Evolutionary conservation across 805 yeast genomes (phyloP).

Genomic region (Pichia manshurica): DNA sequence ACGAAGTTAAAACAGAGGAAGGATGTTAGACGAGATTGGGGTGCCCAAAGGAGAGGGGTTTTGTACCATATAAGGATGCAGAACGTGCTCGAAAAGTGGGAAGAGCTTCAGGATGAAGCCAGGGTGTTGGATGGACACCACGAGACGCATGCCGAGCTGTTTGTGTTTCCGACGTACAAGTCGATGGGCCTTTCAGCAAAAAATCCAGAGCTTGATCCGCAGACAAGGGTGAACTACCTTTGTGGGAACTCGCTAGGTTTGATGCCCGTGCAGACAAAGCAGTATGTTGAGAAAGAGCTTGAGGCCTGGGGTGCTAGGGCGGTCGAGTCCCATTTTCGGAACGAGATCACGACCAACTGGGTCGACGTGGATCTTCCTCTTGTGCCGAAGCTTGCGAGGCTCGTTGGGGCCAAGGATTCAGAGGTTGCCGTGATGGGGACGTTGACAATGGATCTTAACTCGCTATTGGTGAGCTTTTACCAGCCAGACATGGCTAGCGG

Average conservation of each 20-base stretch:
- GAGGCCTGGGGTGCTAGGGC: conserved; percentile 79
- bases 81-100: conserved; percentile 9
- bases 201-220: conserved; percentile 16
- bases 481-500: conserved; percentile 43
- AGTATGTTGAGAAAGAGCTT: conserved; percentile 58
- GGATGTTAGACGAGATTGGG: neutral
- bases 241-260: conserved; percentile 95
- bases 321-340: conserved; percentile 76
- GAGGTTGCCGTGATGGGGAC: conserved; percentile 91
- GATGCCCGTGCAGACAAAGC: conserved; percentile 64
- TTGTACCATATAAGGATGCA: no score
- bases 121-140: conserved; percentile 35
- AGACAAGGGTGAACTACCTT: conserved; percentile 45
- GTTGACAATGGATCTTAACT: conserved; percentile 74
- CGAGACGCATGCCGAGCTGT: conserved; percentile 39
- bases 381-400: conserved; percentile 57
- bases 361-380: conserved; percentile 78
- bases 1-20: neutral
- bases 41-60: neutral
- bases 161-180: conserved; percentile 60
- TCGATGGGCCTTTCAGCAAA: conserved; percentile 46
- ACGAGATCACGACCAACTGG: conserved; percentile 59
- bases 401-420: conserved; percentile 68
- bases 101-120: conserved; percentile 19
- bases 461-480: conserved; percentile 69